A percentile compares a stretch with the other conserved stretches of the same genome.
phyloP scores from a whole-genome alignment of 139 green algal genomes.

The Choricystis sp. region DNA sequence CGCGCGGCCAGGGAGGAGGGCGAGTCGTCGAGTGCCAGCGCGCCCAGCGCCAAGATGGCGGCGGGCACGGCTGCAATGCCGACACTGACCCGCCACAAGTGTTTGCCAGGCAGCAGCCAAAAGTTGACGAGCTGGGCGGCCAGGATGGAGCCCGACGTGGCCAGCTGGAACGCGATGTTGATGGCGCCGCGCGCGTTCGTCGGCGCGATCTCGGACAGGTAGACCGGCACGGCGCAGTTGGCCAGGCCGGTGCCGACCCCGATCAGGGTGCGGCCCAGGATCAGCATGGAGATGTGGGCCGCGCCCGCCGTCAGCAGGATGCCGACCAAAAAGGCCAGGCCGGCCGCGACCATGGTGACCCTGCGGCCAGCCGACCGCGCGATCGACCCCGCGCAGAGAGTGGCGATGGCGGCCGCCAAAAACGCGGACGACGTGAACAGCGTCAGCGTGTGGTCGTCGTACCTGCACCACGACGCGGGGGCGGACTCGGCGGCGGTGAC shows the following conservation, averaged over 20 bases:
- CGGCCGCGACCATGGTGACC: slow-evolving; percentile 26
- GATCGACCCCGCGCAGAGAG: not conserved
- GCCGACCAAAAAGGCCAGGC: slow-evolving; percentile 27
- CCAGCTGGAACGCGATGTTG: slow-evolving; percentile 50
- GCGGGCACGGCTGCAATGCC: not conserved
- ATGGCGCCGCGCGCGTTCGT: slow-evolving; percentile 18
- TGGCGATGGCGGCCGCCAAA: slow-evolving; percentile 9
- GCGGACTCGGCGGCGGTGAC: not conserved
- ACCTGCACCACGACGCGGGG: not conserved
- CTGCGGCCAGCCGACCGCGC: slow-evolving; percentile 15
- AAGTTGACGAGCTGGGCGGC: slow-evolving; percentile 31
- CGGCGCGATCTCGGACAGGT: slow-evolving; percentile 34
- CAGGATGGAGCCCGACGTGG: slow-evolving; percentile 37
- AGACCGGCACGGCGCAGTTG: slow-evolving; percentile 24
- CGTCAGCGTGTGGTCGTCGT: slow-evolving; percentile 24
- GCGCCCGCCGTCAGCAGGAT: slow-evolving; percentile 18
- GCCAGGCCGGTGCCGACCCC: slow-evolving; percentile 49
- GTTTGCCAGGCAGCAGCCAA: slow-evolving; percentile 10
- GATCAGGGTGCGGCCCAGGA: slow-evolving; percentile 38
- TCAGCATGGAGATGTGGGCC: slow-evolving; percentile 34
- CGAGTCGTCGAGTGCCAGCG: slow-evolving; percentile 23
- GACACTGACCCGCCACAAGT: slow-evolving; percentile 14
- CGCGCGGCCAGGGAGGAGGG: slow-evolving; percentile 27
- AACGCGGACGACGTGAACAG: slow-evolving; percentile 38
- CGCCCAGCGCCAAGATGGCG: slow-evolving; percentile 4